Conservation (phyloP, 2,329 filamentous ascomycete genomes). For the Aureobasidium sp. region DNA sequence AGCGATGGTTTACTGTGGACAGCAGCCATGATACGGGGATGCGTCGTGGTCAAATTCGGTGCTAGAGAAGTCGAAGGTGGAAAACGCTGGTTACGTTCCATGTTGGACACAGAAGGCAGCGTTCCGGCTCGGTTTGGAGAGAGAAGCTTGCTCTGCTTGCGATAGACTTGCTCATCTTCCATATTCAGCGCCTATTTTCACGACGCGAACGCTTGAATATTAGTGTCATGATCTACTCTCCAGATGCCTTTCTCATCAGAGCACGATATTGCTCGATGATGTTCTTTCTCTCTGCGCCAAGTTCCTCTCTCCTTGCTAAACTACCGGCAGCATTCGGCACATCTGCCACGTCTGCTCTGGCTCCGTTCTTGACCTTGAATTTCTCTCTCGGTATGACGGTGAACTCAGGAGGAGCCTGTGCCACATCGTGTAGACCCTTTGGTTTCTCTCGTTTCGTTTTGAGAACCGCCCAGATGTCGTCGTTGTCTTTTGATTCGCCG, state of each 20-base stretch:
- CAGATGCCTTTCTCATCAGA: slow-evolving; percentile 46
- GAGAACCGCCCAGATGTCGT: slow-evolving; percentile 72
- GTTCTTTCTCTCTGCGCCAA: slow-evolving; percentile 59
- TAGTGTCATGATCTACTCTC: background rate
- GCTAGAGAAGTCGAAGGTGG: slow-evolving; percentile 74
- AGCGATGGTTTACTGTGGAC: slow-evolving; percentile 67
- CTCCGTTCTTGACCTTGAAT: slow-evolving; percentile 58
- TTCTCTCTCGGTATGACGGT: slow-evolving; percentile 55
- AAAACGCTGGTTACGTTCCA: slow-evolving; percentile 67
- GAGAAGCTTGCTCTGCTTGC: slow-evolving; percentile 68
- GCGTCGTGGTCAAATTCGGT: slow-evolving; percentile 86
- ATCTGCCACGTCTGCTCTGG: slow-evolving; percentile 59
- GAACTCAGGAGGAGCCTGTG: slow-evolving; percentile 68
- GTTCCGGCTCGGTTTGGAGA: slow-evolving; percentile 68
- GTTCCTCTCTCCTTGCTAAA: slow-evolving; percentile 63
- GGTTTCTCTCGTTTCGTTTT: slow-evolving; percentile 57
- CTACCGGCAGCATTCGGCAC: slow-evolving; percentile 64
- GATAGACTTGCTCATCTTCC: slow-evolving; percentile 17
- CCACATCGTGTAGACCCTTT: slow-evolving; percentile 50
- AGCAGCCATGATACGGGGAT: slow-evolving; percentile 70
- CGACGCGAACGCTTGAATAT: background rate
- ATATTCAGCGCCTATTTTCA: background rate
- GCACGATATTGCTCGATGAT: slow-evolving; percentile 69
- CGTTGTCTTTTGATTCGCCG: slow-evolving; percentile 46
- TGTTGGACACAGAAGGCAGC: slow-evolving; percentile 69